A percentile compares a stretch with the other conserved stretches of the same genome.
Conservation (phyloP, 1,284 basidiomycete species). For the Agroathelia rolfsii region DNA sequence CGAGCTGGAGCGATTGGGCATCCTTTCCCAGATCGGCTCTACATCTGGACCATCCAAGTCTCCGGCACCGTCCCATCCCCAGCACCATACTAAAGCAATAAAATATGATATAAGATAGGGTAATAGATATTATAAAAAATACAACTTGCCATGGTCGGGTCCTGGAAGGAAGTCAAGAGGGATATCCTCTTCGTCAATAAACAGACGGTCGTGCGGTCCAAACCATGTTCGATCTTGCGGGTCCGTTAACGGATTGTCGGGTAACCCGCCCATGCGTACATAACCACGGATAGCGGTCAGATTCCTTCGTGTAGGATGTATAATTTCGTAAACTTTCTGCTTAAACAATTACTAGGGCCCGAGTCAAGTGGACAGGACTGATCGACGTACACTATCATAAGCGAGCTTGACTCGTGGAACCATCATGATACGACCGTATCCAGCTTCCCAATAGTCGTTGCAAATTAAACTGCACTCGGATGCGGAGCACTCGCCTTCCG, state of each 20-base stretch:
- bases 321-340: constrained; percentile 85
- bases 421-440: constrained; percentile 93
- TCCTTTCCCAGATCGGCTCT: constrained; percentile 89
- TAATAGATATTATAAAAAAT: constrained; percentile 4
- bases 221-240: constrained; percentile 94
- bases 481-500: constrained; percentile 83
- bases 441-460: constrained; percentile 89
- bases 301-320: constrained; percentile 82
- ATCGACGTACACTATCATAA: constrained; percentile 73
- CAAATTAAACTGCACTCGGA: constrained; percentile 92
- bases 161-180: constrained; percentile 69
- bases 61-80: constrained; percentile 97
- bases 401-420: constrained; percentile 91
- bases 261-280: constrained; percentile 79
- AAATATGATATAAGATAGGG: constrained; percentile 1
- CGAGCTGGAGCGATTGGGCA: constrained; percentile 59
- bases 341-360: neutral
- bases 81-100: constrained; percentile 76
- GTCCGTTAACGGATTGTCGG: constrained; percentile 88
- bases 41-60: constrained; percentile 92
- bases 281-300: constrained; percentile 91
- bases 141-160: constrained; percentile 75
- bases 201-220: constrained; percentile 88
- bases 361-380: constrained; percentile 1
- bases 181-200: constrained; percentile 78